These are phyloP conservation scores for Ascochyta viciae-villosae DNA, from an alignment of 2,329 filamentous ascomycete species.

Conservation along the genomic window DNA sequence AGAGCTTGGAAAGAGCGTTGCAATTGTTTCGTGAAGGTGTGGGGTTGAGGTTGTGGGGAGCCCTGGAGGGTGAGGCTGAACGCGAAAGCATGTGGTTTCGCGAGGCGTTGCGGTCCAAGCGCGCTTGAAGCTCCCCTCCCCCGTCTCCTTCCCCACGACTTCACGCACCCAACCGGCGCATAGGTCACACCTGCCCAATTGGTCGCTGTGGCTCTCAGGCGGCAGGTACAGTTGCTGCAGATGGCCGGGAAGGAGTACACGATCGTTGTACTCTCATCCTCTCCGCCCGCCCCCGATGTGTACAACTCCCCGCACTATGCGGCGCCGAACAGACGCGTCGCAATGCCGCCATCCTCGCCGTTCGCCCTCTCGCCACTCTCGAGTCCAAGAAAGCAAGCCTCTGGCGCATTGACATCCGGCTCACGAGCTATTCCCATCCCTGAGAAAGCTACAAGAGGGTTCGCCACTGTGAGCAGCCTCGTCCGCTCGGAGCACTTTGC, in stretches of 20 bases:
- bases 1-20: neutral
- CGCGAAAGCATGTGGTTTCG: slow-evolving; percentile 18
- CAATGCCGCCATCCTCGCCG: slow-evolving; percentile 33
- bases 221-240: slow-evolving; percentile 20
- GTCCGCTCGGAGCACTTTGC: slow-evolving; percentile 40
- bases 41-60: neutral
- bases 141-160: slow-evolving; percentile 7
- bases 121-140: neutral
- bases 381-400: slow-evolving; percentile 21
- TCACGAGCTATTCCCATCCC: slow-evolving; percentile 38
- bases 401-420: slow-evolving; percentile 38
- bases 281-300: slow-evolving; percentile 35
- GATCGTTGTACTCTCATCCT: slow-evolving; percentile 42
- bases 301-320: slow-evolving; percentile 26
- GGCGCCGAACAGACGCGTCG: slow-evolving; percentile 37
- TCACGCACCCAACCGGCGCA: slow-evolving; percentile 9
- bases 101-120: slow-evolving; percentile 7
- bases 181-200: slow-evolving; percentile 5
- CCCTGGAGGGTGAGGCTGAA: slow-evolving; percentile 2
- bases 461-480: slow-evolving; percentile 45
- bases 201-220: slow-evolving; percentile 15
- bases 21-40: neutral
- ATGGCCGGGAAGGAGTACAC: slow-evolving; percentile 37
- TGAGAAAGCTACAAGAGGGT: slow-evolving; percentile 35
- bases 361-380: slow-evolving; percentile 31